Evolutionary conservation across 345 rosid species (phyloP), one percentile per base, ranked within the genome.

Genomic region (Eucalyptus cloeziana): DNA sequence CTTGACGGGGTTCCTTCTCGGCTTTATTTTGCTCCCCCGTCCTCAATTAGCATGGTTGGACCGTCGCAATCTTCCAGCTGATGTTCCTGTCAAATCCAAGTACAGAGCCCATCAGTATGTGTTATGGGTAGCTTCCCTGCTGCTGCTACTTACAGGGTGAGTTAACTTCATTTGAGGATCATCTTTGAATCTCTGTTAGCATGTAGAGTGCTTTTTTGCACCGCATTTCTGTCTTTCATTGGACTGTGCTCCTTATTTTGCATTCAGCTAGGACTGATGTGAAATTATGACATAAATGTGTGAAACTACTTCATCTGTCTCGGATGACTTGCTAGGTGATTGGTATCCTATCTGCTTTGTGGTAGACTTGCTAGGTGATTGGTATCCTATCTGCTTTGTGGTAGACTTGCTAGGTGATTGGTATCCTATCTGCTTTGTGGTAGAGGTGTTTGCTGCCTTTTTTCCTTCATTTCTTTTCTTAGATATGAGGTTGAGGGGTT

Each of bases 31-130:
- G 69, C 90, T 98, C 64, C 94, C 98, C 87, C 99, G 98, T 31
- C 99, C 99, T 27, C 99, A 93, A 89, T 94, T 93, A 83, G 96
- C 94, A 67, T 97, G 97, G 98, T 89, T 93, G 62, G 96, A 94
- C 54, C 90, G 90, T 49, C 90, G 91, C 14, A 88, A 94, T 86
- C 90, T 93, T 89, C 95, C 94, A 9, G 92, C 92, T 7, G 94
- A 87, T 86, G 93, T 92, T 79, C 92, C 89, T 21, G 88, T 94
- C 44, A 94, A 91, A 89, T 93, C 96, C 52, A 96, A 95, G 90
- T 96, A 95, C 94, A 96, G 92, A 94, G 90, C 92, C 86, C 94
- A 95, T 92, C 99, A 97, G 58, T 97, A 96, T 81, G 88, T 93
- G 24, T 71, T 97, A 45, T 94, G 95, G 96, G 47, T 94, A 88